A percentile compares a stretch with the other conserved stretches of the same genome.
Conservation (phyloP, 2,329 filamentous ascomycete genomes). For the Mariannaea elegans region DNA sequence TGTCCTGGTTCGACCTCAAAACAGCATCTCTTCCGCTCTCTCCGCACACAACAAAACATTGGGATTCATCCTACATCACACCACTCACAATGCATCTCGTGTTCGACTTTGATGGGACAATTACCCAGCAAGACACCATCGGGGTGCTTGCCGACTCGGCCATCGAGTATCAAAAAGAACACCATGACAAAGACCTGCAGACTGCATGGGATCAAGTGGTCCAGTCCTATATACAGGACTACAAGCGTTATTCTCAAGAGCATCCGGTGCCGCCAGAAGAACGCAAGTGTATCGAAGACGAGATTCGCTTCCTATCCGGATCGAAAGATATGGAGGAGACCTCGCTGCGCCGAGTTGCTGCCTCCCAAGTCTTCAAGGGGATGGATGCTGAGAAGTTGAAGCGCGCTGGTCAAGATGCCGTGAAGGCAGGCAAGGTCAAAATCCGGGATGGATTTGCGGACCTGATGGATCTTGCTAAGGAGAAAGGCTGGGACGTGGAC, state of each 20-base stretch:
- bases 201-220: slow-evolving; percentile 57
- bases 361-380: slow-evolving; percentile 55
- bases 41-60: background rate
- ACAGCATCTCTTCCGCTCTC: background rate
- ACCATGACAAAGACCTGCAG: slow-evolving; percentile 45
- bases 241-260: slow-evolving; percentile 45
- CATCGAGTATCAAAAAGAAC: slow-evolving; percentile 45
- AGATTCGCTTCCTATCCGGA: slow-evolving; percentile 54
- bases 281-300: slow-evolving; percentile 48
- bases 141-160: slow-evolving; percentile 55
- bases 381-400: slow-evolving; percentile 46
- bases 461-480: slow-evolving; percentile 38
- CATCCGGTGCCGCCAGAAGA: slow-evolving; percentile 45
- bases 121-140: slow-evolving; percentile 64
- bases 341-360: slow-evolving; percentile 56
- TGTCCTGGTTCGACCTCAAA: background rate
- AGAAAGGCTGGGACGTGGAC: slow-evolving; percentile 49
- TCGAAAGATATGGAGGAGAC: slow-evolving; percentile 55
- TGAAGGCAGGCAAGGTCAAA: slow-evolving; percentile 43
- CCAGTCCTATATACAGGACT: slow-evolving; percentile 54
- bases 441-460: slow-evolving; percentile 53
- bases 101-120: slow-evolving; percentile 69
- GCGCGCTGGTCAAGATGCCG: slow-evolving; percentile 50
- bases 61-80: slow-evolving; percentile 6
- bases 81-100: slow-evolving; percentile 54